Evolutionary conservation across 139 green algal genomes (phyloP).

Genomic region (Mychonastes homosphaera): DNA sequence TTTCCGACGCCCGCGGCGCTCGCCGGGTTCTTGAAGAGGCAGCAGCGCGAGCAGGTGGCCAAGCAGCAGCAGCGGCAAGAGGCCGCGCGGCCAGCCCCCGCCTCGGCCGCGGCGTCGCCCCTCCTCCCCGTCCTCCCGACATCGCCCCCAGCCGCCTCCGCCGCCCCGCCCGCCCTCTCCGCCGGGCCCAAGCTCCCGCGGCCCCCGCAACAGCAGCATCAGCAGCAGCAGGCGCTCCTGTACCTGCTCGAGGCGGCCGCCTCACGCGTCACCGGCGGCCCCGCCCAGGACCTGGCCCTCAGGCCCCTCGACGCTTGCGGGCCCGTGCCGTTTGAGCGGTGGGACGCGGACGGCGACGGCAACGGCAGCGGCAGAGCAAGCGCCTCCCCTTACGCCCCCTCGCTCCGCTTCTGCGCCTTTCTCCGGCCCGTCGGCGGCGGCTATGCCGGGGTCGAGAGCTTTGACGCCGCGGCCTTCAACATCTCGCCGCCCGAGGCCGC

Average conservation of each 20-base stretch:
- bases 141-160: too few species aligned
- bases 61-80: not conserved
- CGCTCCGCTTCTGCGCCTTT: not conserved
- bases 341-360: conserved; percentile 27
- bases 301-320: conserved; percentile 20
- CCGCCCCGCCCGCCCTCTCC: not conserved
- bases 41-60: not conserved
- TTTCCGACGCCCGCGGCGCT: conserved; percentile 45
- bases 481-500: conserved; percentile 42
- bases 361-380: not conserved
- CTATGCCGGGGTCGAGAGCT: conserved; percentile 32
- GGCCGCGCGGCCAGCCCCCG: not conserved
- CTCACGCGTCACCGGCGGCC: not conserved
- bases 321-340: conserved; percentile 35
- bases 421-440: conserved; percentile 9
- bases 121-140: too few species aligned
- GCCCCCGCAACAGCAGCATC: not conserved
- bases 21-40: not conserved
- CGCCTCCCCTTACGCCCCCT: not conserved
- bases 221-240: not conserved
- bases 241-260: not conserved
- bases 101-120: not conserved
- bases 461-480: conserved; percentile 60
- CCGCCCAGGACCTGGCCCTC: not conserved
- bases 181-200: not conserved